Conservation (phyloP, 306 rosid species). For the Casuarina glauca region DNA sequence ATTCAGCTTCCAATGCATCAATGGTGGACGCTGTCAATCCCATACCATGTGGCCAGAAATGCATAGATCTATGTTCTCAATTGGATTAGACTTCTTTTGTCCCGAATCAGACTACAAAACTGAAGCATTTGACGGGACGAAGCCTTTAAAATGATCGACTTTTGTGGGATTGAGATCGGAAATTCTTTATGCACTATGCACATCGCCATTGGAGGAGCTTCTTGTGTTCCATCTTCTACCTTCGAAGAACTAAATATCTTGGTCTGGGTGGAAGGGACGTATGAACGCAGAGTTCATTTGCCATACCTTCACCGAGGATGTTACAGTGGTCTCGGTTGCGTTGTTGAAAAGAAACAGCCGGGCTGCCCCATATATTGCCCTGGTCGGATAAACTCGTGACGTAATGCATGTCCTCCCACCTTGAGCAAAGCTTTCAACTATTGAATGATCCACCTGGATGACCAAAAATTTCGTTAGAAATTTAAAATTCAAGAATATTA, state of each 20-base stretch:
- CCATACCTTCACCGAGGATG: conserved; percentile 74
- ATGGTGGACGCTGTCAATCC: not conserved
- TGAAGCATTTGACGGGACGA: too few species aligned
- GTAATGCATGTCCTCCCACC: conserved; percentile 84
- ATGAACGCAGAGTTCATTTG: conserved; percentile 96
- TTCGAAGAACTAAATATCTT: not conserved
- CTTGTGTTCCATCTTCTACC: not conserved
- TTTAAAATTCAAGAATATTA: too few species aligned
- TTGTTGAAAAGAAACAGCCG: conserved; percentile 76
- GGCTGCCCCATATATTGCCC: conserved; percentile 85
- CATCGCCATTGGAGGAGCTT: not conserved
- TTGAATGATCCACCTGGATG: conserved; percentile 83
- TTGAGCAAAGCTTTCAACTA: conserved; percentile 87
- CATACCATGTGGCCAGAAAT: not conserved
- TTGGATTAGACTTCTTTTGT: not conserved
- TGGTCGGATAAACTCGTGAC: conserved; percentile 82
- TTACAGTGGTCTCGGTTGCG: conserved; percentile 64
- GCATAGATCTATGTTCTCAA: not conserved
- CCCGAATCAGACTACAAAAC: too few species aligned
- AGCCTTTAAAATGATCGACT: too few species aligned
- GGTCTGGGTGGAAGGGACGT: conserved; percentile 53
- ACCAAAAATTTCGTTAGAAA: not conserved
- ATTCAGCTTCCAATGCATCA: not conserved
- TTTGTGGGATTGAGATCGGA: too few species aligned
- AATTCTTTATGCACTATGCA: not conserved